A percentile compares a stretch with the other conserved stretches of the same genome.
Conservation (phyloP, 441 rosid genomes). For the Lepidium campestre region DNA sequence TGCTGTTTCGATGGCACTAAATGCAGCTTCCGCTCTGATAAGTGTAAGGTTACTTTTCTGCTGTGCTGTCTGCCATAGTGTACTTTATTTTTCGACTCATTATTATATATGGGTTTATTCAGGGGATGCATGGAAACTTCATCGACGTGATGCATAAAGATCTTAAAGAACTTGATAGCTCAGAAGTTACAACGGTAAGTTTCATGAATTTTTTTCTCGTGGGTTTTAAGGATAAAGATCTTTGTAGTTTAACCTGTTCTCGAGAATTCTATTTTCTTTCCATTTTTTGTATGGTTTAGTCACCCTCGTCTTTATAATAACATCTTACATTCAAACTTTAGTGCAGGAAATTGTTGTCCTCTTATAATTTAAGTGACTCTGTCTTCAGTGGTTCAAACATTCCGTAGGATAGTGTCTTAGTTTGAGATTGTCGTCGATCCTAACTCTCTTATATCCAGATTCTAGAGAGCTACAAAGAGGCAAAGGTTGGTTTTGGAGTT, state of each 20-base stretch:
- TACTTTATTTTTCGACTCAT: not conserved
- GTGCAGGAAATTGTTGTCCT: not conserved
- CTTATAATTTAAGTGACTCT: not conserved
- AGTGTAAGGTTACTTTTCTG: conserved; percentile 47
- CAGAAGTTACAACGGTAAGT: conserved; percentile 59
- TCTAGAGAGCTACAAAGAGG: conserved; percentile 59
- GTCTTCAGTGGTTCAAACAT: not conserved
- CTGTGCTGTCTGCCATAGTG: conserved; percentile 13
- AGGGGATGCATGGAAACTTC: conserved; percentile 55
- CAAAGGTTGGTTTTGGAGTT: conserved; percentile 90
- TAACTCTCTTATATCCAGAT: conserved; percentile 40
- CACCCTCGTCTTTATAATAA: not conserved
- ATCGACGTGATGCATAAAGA: conserved; percentile 38
- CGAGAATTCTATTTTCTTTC: not conserved
- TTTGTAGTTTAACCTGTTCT: not conserved
- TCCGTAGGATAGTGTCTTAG: not conserved
- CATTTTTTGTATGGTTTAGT: not conserved
- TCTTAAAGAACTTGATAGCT: conserved; percentile 47
- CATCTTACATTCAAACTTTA: not conserved
- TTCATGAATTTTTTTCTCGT: not conserved
- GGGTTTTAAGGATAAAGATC: not conserved
- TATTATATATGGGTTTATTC: conserved; percentile 25
- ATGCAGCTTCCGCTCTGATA: conserved; percentile 51
- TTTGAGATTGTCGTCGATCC: not conserved
- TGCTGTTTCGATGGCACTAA: conserved; percentile 74